Evolutionary conservation across 768 basidiomycete species (phyloP).

Genomic region (Leccinum olivaceopallidum): DNA sequence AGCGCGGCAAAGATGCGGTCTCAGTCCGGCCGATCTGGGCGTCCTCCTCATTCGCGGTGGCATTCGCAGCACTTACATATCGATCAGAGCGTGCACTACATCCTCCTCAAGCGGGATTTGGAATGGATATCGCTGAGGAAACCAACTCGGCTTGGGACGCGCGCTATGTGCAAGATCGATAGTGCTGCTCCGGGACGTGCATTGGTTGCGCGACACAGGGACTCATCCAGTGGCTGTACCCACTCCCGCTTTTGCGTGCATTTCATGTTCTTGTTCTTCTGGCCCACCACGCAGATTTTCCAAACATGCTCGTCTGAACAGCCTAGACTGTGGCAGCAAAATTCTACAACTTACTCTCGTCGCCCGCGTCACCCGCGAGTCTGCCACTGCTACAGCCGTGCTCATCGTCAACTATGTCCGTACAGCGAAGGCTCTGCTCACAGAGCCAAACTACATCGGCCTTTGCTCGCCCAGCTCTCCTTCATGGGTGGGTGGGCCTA

Average conservation of each 20-base stretch:
- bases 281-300: constrained; percentile 36
- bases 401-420: constrained; percentile 58
- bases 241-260: neutral
- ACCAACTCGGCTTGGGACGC: constrained; percentile 25
- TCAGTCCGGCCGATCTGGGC: too few relatives aligned
- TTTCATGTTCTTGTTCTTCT: neutral
- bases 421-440: constrained; percentile 70
- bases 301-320: constrained; percentile 69
- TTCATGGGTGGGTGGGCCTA: constrained; percentile 75
- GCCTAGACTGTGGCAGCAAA: constrained; percentile 63
- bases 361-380: constrained; percentile 38
- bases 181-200: constrained; percentile 74
- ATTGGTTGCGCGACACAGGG: constrained; percentile 28
- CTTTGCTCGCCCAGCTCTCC: constrained; percentile 62
- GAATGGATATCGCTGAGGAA: too few relatives aligned
- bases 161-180: constrained; percentile 52
- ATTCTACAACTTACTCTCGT: constrained; percentile 57
- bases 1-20: too few relatives aligned
- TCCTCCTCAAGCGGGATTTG: constrained; percentile 66
- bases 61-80: constrained; percentile 60
- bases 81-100: constrained; percentile 61
- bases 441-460: constrained; percentile 68
- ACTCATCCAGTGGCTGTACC: too few relatives aligned
- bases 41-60: too few relatives aligned
- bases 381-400: constrained; percentile 10